These are phyloP conservation scores for Cnidoscolus chayamansa DNA, from an alignment of 441 rosid genomes.

Conservation along the genomic window DNA sequence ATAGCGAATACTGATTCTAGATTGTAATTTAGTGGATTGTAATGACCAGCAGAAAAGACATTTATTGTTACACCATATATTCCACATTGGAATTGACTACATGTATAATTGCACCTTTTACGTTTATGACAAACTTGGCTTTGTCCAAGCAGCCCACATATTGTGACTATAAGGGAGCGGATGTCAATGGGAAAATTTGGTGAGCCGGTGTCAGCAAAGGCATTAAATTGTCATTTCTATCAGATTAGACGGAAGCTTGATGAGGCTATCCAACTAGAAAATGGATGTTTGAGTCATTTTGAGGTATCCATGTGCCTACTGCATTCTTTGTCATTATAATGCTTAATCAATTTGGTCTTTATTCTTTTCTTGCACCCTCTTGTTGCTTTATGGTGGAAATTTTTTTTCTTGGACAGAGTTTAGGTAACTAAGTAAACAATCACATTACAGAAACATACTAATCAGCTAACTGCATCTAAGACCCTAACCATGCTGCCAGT, in stretches of 20 bases:
- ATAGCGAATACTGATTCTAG: background rate
- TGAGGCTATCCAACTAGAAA: constrained; percentile 51
- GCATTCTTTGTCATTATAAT: background rate
- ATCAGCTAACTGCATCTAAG: background rate
- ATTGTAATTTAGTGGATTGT: background rate
- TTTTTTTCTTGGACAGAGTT: background rate
- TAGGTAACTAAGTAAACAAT: background rate
- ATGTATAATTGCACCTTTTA: background rate
- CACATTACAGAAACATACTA: background rate
- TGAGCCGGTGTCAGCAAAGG: constrained; percentile 53
- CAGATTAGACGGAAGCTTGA: constrained; percentile 51
- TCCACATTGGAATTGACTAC: too few species aligned
- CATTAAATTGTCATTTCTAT: constrained; percentile 51
- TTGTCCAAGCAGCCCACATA: constrained; percentile 61
- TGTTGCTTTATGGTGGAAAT: background rate
- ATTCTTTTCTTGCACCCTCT: background rate
- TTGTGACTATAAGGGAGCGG: constrained; percentile 70
- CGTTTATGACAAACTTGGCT: constrained; percentile 22
- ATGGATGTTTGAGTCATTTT: constrained; percentile 74
- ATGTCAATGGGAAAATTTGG: constrained; percentile 58
- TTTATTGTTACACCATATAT: background rate
- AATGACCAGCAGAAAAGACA: background rate
- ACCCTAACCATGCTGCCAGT: background rate
- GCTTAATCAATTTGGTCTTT: background rate
- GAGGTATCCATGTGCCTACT: constrained; percentile 46